These are phyloP conservation scores for Penicillium sp. DNA, from an alignment of 2,329 filamentous ascomycete species.

Conservation along the genomic window DNA sequence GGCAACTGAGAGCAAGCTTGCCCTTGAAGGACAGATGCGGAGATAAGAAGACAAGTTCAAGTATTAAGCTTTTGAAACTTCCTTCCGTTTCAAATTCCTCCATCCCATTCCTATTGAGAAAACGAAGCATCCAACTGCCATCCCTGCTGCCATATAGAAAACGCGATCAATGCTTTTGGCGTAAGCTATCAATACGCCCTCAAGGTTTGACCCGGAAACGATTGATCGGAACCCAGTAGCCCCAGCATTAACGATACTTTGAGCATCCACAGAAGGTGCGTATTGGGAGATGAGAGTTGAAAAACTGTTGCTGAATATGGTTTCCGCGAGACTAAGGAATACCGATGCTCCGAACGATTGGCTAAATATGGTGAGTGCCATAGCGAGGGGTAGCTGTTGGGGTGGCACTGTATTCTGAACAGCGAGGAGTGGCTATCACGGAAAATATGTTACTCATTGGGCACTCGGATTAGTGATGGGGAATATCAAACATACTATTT, in stretches of 20 bases:
- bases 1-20: too few species aligned
- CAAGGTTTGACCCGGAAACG: conserved; percentile 13
- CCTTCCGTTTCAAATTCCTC: conserved; percentile 21
- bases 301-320: conserved; percentile 22
- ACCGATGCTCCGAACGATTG: background rate
- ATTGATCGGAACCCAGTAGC: conserved; percentile 25
- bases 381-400: conserved; percentile 18
- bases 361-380: conserved; percentile 13
- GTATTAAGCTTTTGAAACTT: too few species aligned
- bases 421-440: conserved; percentile 20
- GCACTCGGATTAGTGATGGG: conserved; percentile 17
- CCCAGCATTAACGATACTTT: conserved; percentile 20
- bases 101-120: conserved; percentile 26
- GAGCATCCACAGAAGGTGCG: conserved; percentile 7
- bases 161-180: conserved; percentile 21
- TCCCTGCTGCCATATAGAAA: conserved; percentile 23
- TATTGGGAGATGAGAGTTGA: conserved; percentile 13
- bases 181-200: conserved; percentile 31
- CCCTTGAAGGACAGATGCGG: too few species aligned
- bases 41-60: too few species aligned
- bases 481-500: conserved; percentile 12
- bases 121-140: conserved; percentile 16
- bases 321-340: conserved; percentile 14
- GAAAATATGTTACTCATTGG: conserved; percentile 18
- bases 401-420: conserved; percentile 20